phyloP scores from a whole-genome alignment of 495 filamentous ascomycete species.

The Penicillium herquei region DNA sequence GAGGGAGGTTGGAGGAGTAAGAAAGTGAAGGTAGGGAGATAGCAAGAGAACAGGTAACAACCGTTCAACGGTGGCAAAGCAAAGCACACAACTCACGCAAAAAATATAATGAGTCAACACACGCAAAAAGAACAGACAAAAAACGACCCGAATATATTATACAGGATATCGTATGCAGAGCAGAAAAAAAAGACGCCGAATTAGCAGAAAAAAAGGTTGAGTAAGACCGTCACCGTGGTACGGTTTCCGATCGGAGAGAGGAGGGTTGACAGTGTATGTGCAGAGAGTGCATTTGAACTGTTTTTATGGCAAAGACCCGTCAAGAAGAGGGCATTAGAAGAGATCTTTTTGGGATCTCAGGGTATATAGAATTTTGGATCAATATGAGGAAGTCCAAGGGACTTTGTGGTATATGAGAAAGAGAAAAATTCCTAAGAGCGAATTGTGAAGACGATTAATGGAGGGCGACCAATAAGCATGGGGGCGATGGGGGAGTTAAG shows the following conservation, averaged over 20 bases:
- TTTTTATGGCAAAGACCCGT: constrained; percentile 30
- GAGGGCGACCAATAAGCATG: constrained; percentile 1
- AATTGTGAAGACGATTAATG: constrained; percentile 4
- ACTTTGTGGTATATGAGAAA: not conserved
- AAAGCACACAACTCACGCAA: constrained; percentile 18
- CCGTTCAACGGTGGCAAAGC: constrained; percentile 4
- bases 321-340: constrained; percentile 11
- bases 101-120: constrained; percentile 20
- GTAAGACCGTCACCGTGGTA: constrained; percentile 47
- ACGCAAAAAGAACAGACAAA: constrained; percentile 24
- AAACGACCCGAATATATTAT: constrained; percentile 45
- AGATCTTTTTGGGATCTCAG: not conserved
- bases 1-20: not conserved
- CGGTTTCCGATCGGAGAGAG: constrained; percentile 45
- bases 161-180: constrained; percentile 48
- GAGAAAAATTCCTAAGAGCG: constrained; percentile 11
- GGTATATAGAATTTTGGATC: not conserved
- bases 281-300: constrained; percentile 50
- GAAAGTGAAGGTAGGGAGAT: not conserved
- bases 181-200: constrained; percentile 41
- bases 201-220: constrained; percentile 19
- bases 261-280: constrained; percentile 40
- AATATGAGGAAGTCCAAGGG: no score
- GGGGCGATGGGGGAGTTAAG: constrained; percentile 13
- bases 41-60: not conserved